Base-by-base conservation (phyloP, 805 yeast genomes). In the Wickerhamomyces pijperi region DNA sequence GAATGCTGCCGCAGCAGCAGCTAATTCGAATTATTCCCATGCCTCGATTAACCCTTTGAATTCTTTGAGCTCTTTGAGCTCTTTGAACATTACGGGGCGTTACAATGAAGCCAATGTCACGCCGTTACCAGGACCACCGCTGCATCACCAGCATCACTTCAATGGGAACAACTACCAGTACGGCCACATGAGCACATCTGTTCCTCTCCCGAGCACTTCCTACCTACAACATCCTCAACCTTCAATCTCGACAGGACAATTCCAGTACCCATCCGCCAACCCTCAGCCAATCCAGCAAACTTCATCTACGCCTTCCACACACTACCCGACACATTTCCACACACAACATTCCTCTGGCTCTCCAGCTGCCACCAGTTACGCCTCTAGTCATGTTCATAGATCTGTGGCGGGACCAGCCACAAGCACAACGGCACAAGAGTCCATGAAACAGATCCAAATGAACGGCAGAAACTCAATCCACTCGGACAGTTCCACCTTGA, bases 261-360 rank as follows among this genome's bases (percentile, higher is more conserved):
- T 37, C 13, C 34, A 37, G 12, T 41, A 37, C n/a, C 34, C 18
- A 21, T 6, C 25, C 11, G 25, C 11, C n/a, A n/a, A n/a, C 15
- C 42, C 32, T 19, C 37, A 32, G 41, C 32, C 44, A 40, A 20
- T 39, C 28, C 17, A 18, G 25, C 25, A 36, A 32, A n/a, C n/a
- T n/a, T n/a, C n/a, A n/a, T n/a, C n/a, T n/a, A n/a, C n/a, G n/a
- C n/a, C n/a, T n/a, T n/a, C n/a, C n/a, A n/a, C n/a, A n/a, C n/a
- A n/a, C n/a, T n/a, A n/a, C n/a, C n/a, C n/a, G n/a, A n/a, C n/a
- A n/a, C n/a, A n/a, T n/a, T n/a, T n/a, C n/a, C n/a, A n/a, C n/a
- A n/a, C n/a, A n/a, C n/a, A n/a, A n/a, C n/a, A 28, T 8, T 20
- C 34, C 34, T 20, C 38, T 23, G 28, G 35, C 31, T 35, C 42